Evolutionary conservation across 257 asterid species (phyloP).

Genomic region (Jacaranda mimosifolia): DNA sequence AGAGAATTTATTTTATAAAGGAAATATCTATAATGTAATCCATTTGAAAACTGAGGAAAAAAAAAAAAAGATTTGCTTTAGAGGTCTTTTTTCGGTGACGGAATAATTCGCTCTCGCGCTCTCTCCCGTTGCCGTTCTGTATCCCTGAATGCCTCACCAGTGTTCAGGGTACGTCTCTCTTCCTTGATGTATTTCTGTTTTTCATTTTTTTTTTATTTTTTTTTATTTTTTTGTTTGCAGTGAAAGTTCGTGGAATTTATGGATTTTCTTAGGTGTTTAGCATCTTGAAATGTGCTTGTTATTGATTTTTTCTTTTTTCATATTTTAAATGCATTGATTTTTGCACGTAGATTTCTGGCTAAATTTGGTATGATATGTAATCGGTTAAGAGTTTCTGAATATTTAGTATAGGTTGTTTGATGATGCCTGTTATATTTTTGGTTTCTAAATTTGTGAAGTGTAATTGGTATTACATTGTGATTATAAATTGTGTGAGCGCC

Average conservation of each 20-base stretch:
- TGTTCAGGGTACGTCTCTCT: constrained; percentile 76
- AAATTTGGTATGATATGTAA: neutral
- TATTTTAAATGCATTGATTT: neutral
- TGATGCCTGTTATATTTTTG: constrained; percentile 21
- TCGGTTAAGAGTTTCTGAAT: constrained; percentile 9
- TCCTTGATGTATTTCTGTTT: too few relatives aligned
- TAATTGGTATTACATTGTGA: neutral
- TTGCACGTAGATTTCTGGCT: neutral
- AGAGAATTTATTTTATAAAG: constrained; percentile 30
- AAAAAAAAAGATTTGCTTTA: constrained; percentile 42
- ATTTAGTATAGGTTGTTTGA: neutral
- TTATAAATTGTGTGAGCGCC: neutral
- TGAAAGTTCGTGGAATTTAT: neutral
- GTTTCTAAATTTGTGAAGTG: neutral
- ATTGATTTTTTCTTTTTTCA: neutral
- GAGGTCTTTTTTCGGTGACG: constrained; percentile 74
- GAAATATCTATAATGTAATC: constrained; percentile 25
- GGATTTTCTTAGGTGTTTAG: neutral
- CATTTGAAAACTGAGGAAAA: constrained; percentile 28
- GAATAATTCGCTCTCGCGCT: constrained; percentile 80
- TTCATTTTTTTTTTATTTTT: neutral
- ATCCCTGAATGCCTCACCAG: constrained; percentile 99
- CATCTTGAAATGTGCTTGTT: neutral
- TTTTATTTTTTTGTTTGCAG: neutral
- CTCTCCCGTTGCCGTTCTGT: constrained; percentile 91